Percentiles rank a stretch among this genome's conserved stretches.
Conservation (phyloP, 1,284 basidiomycete species). For the Boletus mariae region DNA sequence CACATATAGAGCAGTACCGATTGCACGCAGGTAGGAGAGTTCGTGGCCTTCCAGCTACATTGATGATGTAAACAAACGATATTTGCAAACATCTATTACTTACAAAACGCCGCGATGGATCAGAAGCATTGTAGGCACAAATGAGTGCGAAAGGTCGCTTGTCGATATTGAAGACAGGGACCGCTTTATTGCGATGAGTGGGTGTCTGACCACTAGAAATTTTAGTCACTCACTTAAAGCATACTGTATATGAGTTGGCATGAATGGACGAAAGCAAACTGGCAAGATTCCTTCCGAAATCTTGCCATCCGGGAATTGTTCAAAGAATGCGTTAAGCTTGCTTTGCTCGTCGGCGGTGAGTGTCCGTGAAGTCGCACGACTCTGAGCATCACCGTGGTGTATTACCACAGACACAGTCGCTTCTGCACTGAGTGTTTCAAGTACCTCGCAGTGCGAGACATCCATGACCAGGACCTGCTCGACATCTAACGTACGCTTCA, state of each 20-base stretch:
- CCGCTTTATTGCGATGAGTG: slow-evolving; percentile 44
- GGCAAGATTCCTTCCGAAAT: slow-evolving; percentile 84
- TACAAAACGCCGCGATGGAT: slow-evolving; percentile 77
- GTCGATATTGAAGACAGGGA: slow-evolving; percentile 93
- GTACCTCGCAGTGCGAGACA: slow-evolving; percentile 85
- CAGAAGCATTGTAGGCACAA: slow-evolving; percentile 84
- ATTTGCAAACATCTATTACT: slow-evolving; percentile 26
- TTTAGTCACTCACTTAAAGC: slow-evolving; percentile 62
- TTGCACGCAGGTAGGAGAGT: slow-evolving; percentile 86
- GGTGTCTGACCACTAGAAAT: not conserved
- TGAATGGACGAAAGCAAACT: slow-evolving; percentile 69
- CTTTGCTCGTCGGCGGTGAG: slow-evolving; percentile 70
- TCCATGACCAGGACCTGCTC: slow-evolving; percentile 92
- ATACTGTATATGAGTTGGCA: slow-evolving; percentile 80
- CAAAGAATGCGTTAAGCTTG: slow-evolving; percentile 72
- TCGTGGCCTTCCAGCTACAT: slow-evolving; percentile 85
- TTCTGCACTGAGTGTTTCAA: slow-evolving; percentile 70
- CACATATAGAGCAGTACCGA: slow-evolving; percentile 44
- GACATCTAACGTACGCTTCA: slow-evolving; percentile 86
- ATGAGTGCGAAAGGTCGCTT: slow-evolving; percentile 90
- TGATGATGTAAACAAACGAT: slow-evolving; percentile 3
- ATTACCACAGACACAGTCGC: slow-evolving; percentile 62
- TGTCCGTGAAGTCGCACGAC: slow-evolving; percentile 39
- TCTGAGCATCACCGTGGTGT: slow-evolving; percentile 43
- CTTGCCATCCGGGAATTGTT: slow-evolving; percentile 76